Conservation (phyloP, 129 eudicot species). For the Artemisia tridentata region DNA sequence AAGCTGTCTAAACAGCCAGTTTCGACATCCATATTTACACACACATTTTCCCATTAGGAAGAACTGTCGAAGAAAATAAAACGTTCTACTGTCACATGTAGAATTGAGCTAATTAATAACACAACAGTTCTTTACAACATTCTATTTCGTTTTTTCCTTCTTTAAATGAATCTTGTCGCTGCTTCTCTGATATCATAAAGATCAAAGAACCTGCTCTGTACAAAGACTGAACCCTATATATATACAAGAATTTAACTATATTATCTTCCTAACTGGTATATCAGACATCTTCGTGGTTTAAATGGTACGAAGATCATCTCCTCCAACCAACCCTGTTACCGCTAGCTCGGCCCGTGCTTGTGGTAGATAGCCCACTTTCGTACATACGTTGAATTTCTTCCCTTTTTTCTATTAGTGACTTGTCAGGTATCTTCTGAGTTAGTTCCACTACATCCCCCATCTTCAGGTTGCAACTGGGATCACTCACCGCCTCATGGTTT, state of each 20-base stretch:
- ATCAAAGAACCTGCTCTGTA: slow-evolving; percentile 30
- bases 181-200: background rate
- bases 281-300: background rate
- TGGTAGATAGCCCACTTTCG: slow-evolving; percentile 41
- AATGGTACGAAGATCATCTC: slow-evolving; percentile 32
- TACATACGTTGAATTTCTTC: slow-evolving; percentile 97
- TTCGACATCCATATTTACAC: background rate
- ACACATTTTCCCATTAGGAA: background rate
- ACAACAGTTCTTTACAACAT: background rate
- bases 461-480: slow-evolving; percentile 66
- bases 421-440: slow-evolving; percentile 69
- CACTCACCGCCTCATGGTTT: slow-evolving; percentile 62
- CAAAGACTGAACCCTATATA: slow-evolving; percentile 39
- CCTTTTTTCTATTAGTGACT: slow-evolving; percentile 63
- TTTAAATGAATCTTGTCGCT: background rate
- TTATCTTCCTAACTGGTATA: slow-evolving; percentile 5
- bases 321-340: slow-evolving; percentile 43
- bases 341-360: slow-evolving; percentile 22
- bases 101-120: slow-evolving; percentile 1
- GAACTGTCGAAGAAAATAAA: slow-evolving; percentile 2
- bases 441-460: slow-evolving; percentile 94
- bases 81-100: slow-evolving; percentile 5
- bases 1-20: background rate
- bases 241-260: slow-evolving; percentile 41
- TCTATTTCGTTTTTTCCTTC: background rate